Evolutionary conservation across 352 stramenopile genomes (phyloP).

Genomic region (Pythium vanterpoolii): DNA sequence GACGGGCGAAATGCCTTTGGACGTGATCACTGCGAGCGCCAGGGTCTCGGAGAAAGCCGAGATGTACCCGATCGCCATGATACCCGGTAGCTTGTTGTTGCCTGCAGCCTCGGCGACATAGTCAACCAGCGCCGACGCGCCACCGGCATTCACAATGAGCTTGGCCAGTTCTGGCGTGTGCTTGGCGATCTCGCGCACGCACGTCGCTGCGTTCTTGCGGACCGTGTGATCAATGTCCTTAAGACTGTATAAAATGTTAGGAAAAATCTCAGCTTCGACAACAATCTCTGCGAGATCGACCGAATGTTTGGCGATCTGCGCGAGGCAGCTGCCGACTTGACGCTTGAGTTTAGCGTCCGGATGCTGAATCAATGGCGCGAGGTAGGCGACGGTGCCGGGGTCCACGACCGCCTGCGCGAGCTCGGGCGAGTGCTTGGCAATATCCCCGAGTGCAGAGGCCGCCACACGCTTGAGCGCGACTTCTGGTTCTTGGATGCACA

Average conservation of each 20-base stretch:
- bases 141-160: constrained; percentile 94
- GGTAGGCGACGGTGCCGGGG: constrained; percentile 90
- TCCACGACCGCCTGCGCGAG: constrained; percentile 93
- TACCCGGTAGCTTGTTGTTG: constrained; percentile 92
- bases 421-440: constrained; percentile 94
- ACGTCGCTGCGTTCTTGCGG: constrained; percentile 94
- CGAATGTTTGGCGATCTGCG: constrained; percentile 94
- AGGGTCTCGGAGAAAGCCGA: constrained; percentile 94
- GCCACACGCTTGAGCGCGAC: constrained; percentile 94
- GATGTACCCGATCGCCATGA: constrained; percentile 96
- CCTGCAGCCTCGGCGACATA: constrained; percentile 89
- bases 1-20: constrained; percentile 90
- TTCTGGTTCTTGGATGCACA: constrained; percentile 95
- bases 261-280: constrained; percentile 95
- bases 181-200: constrained; percentile 94
- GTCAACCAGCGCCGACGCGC: constrained; percentile 92
- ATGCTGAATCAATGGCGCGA: constrained; percentile 93
- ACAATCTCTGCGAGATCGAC: constrained; percentile 95
- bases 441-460: constrained; percentile 90
- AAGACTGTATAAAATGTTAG: constrained; percentile 93
- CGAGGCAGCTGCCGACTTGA: constrained; percentile 88
- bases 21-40: constrained; percentile 93
- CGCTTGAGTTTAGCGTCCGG: constrained; percentile 94
- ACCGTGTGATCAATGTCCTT: constrained; percentile 95
- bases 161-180: constrained; percentile 95